Base-by-base conservation (phyloP, 176 grass and related monocot genomes). In the Themeda triandra region DNA sequence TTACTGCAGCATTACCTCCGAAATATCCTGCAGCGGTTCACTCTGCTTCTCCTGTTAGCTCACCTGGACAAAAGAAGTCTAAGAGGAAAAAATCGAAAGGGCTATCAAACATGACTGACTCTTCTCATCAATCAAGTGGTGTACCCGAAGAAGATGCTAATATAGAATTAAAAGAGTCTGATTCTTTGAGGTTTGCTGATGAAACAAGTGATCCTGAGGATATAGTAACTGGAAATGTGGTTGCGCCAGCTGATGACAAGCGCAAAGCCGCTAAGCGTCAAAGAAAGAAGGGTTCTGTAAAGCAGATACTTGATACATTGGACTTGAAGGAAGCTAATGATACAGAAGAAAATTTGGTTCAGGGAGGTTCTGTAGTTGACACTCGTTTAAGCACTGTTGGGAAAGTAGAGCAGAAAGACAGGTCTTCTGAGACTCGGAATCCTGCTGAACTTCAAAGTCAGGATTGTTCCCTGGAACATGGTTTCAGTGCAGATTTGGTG, bases 281-380 rank as follows among this genome's bases (percentile, higher is more conserved):
- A 71, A 74, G 76, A 69, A 95, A 85, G 78, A 88, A 80, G 58
- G 51, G 35, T 78, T 89, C 89, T 10, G 33, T 40, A 39, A 86
- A 92, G 80, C 56, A 83, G 62, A 75, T 51, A 18, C 45, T 64
- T 75, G 63, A 70, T 69, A 64, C 37, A 86, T 49, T 83, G 40
- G 62, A 87, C 17, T 69, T 87, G 21, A 66, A 83, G 41, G 80
- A 62, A 15, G 31, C 3, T 29, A 30, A 83, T 86, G 45, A 51
- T 66, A 40, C 30, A 1, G 56, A 70, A 69, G 74, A 37, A 74
- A 69, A 86, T 83, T 82, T 78, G 56, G 58, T 78, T 78, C 72
- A 44, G 64, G 66, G 35, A 73, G 78, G 53, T 82, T 73, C 73
- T 90, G 66, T 78, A 82, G 10, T 67, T 46, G 59, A 66, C 3